phyloP scores from a whole-genome alignment of 2,329 filamentous ascomycete species.

The Neobulgaria alba region DNA sequence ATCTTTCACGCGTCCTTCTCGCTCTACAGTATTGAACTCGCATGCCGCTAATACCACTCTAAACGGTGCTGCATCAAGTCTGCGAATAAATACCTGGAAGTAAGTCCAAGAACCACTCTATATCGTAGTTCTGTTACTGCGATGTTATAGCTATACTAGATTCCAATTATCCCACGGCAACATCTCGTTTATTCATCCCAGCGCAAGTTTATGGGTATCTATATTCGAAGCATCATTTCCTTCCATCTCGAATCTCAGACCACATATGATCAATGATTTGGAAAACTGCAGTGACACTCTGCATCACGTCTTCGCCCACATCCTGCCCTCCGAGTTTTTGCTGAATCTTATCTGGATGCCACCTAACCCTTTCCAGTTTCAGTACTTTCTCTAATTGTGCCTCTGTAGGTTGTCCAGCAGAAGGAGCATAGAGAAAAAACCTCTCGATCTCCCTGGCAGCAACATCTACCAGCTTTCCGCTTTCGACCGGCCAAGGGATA shows the following conservation, averaged over 20 bases:
- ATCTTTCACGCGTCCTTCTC: too few relatives aligned
- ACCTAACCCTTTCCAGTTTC: constrained; percentile 80
- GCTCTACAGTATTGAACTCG: too few relatives aligned
- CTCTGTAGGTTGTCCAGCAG: constrained; percentile 22
- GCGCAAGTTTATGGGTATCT: too few relatives aligned
- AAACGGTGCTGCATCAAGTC: too few relatives aligned
- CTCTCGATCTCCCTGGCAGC: constrained; percentile 46
- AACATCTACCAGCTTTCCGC: constrained; percentile 47
- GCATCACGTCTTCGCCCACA: constrained; percentile 65
- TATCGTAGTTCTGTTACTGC: too few relatives aligned
- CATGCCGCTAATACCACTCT: too few relatives aligned
- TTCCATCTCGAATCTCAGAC: constrained; percentile 40
- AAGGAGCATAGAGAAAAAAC: constrained; percentile 50
- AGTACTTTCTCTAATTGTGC: constrained; percentile 42
- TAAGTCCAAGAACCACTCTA: too few relatives aligned
- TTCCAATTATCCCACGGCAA: too few relatives aligned
- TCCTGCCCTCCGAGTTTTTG: constrained; percentile 67
- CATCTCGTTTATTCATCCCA: too few relatives aligned
- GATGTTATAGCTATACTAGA: too few relatives aligned
- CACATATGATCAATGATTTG: constrained; percentile 81
- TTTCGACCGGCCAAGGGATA: constrained; percentile 57
- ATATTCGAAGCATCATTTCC: constrained; percentile 15
- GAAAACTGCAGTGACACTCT: constrained; percentile 79
- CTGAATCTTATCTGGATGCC: constrained; percentile 98
- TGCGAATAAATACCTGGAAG: too few relatives aligned